These are phyloP conservation scores for Fusarium pseudograminearum DNA, from an alignment of 2,329 filamentous ascomycete species.

Conservation along the genomic window DNA sequence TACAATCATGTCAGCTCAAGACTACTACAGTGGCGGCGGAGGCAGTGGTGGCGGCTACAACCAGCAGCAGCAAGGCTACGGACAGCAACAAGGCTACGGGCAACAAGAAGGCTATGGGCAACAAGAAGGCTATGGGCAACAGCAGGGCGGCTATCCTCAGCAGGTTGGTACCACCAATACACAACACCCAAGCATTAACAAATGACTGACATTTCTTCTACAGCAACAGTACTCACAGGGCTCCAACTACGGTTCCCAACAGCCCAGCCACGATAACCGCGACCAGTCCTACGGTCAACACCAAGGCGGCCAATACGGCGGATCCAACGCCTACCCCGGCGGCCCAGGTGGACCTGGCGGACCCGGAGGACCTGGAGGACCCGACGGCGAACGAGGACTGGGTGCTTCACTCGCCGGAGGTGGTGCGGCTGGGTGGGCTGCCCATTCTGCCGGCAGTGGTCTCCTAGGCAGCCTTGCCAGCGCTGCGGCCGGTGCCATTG, in stretches of 20 bases:
- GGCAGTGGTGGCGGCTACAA: slow-evolving; percentile 23
- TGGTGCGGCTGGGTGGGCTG: slow-evolving; percentile 62
- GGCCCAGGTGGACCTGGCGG: slow-evolving; percentile 12
- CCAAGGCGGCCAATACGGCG: slow-evolving; percentile 35
- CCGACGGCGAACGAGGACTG: slow-evolving; percentile 61
- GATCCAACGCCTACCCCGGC: slow-evolving; percentile 24
- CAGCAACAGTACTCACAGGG: slow-evolving; percentile 40
- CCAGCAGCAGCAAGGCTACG: slow-evolving; percentile 22
- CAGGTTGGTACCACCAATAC: slow-evolving; percentile 18
- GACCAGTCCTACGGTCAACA: slow-evolving; percentile 35
- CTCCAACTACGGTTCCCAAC: slow-evolving; percentile 32
- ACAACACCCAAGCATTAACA: background rate
- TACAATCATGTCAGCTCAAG: slow-evolving; percentile 42
- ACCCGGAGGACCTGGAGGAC: slow-evolving; percentile 38
- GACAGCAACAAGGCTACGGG: slow-evolving; percentile 28
- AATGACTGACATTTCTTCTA: background rate
- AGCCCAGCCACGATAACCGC: slow-evolving; percentile 33
- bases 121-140: slow-evolving; percentile 31
- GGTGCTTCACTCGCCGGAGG: slow-evolving; percentile 63
- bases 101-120: slow-evolving; percentile 33
- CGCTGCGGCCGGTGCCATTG: slow-evolving; percentile 62
- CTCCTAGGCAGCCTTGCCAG: slow-evolving; percentile 61
- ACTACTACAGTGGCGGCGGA: slow-evolving; percentile 40
- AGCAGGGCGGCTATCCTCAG: slow-evolving; percentile 38
- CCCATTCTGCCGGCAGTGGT: slow-evolving; percentile 64